A percentile compares a stretch with the other conserved stretches of the same genome.
These are phyloP conservation scores for Penicillium nucicola DNA, from an alignment of 495 filamentous ascomycete species.

Conservation along the genomic window DNA sequence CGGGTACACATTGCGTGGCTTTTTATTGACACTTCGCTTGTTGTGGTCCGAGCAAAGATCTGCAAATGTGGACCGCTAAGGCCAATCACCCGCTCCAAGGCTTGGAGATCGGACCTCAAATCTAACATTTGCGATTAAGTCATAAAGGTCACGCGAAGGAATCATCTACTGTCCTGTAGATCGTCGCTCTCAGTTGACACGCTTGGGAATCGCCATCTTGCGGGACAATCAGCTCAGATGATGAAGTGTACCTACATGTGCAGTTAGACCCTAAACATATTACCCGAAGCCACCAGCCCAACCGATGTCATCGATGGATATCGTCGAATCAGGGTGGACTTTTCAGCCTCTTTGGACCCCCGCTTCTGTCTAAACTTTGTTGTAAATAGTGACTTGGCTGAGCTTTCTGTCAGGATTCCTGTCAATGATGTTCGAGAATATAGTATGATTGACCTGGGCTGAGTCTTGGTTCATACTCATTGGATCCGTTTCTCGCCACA, in stretches of 20 bases:
- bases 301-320: conserved; percentile 1
- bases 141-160: neutral
- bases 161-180: neutral
- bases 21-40: neutral
- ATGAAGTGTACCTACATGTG: too few relatives aligned
- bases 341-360: conserved; percentile 1
- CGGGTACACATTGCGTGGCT: neutral
- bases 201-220: neutral
- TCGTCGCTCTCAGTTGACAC: neutral
- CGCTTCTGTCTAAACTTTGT: neutral
- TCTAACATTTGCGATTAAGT: neutral
- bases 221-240: neutral
- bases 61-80: conserved; percentile 3
- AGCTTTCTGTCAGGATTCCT: neutral
- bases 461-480: neutral
- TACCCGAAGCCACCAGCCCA: neutral
- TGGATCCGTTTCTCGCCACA: neutral
- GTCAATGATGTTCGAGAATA: neutral
- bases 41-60: conserved; percentile 8
- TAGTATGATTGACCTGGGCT: neutral
- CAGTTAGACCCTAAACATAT: neutral
- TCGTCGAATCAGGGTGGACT: neutral
- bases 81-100: neutral
- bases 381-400: neutral
- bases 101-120: neutral